Percentiles rank a stretch among this genome's conserved stretches.
Conservation (phyloP, 345 rosid genomes). For the Cardamine occulta region DNA sequence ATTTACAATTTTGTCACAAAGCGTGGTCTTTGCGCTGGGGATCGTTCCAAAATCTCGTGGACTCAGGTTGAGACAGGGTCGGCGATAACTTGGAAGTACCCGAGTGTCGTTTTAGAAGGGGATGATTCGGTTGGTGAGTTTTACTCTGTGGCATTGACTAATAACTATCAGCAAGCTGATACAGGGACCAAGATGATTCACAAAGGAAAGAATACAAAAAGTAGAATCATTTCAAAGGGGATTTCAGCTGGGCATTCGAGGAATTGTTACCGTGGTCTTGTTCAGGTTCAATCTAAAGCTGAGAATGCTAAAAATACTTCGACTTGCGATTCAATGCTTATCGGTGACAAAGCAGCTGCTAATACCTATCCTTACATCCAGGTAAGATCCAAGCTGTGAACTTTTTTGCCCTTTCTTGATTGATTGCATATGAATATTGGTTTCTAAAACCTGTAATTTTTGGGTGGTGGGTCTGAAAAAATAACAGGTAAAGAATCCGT, state of each 20-base stretch:
- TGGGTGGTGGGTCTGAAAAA: constrained; percentile 8
- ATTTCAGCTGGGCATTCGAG: constrained; percentile 78
- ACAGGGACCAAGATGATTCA: constrained; percentile 97
- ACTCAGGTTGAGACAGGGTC: constrained; percentile 99
- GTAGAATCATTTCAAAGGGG: constrained; percentile 92
- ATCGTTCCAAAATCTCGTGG: constrained; percentile 89
- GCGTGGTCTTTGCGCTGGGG: constrained; percentile 88
- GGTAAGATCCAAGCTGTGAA: constrained; percentile 40
- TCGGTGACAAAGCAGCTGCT: constrained; percentile 91
- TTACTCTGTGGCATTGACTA: constrained; percentile 91
- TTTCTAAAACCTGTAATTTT: not conserved
- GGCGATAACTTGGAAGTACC: constrained; percentile 96
- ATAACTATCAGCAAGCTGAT: constrained; percentile 89
- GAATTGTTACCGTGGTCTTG: constrained; percentile 94
- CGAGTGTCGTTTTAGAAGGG: constrained; percentile 90
- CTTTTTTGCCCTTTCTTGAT: not conserved
- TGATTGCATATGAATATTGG: not conserved
- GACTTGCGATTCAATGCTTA: constrained; percentile 95
- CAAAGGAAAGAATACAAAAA: constrained; percentile 86
- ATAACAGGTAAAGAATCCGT: constrained; percentile 80
- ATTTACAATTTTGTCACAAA: constrained; percentile 92
- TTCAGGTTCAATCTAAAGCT: constrained; percentile 93
- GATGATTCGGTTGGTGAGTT: constrained; percentile 86
- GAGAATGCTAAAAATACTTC: constrained; percentile 89
- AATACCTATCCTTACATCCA: constrained; percentile 99